phyloP scores from a whole-genome alignment of 345 rosid genomes.

The Pistacia vera region DNA sequence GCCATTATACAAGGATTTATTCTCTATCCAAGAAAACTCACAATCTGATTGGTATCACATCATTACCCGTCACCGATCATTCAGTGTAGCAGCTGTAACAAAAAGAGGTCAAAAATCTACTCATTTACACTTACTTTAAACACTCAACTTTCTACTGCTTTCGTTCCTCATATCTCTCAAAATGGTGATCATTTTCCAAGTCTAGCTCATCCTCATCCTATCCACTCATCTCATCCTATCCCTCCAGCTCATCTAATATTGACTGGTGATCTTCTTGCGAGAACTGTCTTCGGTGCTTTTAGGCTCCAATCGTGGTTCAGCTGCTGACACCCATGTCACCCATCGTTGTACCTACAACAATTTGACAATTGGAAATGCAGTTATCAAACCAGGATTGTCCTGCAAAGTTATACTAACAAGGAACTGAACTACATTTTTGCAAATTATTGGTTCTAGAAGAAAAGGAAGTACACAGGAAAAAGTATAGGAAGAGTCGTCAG shows the following conservation, averaged over 20 bases:
- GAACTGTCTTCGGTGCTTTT: conserved; percentile 87
- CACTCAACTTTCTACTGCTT: conserved; percentile 15
- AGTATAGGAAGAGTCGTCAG: not conserved
- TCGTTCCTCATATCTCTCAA: conserved; percentile 57
- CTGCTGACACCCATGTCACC: conserved; percentile 81
- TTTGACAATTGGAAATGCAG: not conserved
- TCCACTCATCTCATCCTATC: conserved; percentile 67
- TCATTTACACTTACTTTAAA: conserved; percentile 18
- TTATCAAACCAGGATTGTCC: not conserved
- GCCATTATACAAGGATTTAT: not conserved
- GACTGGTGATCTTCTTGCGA: conserved; percentile 76
- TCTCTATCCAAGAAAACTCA: not conserved
- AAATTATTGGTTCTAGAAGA: not conserved
- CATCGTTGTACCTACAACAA: conserved; percentile 61
- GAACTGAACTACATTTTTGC: not conserved
- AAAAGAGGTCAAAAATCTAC: not conserved
- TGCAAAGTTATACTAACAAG: not conserved
- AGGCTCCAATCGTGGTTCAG: conserved; percentile 76
- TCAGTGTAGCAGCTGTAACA: not conserved
- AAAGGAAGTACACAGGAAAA: not conserved
- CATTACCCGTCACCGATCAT: not conserved
- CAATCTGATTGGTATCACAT: not conserved
- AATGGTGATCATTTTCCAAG: conserved; percentile 61
- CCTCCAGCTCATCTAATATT: conserved; percentile 53
- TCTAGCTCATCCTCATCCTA: conserved; percentile 47